Percentiles rank a stretch among this genome's conserved stretches.
Evolutionary conservation across 2,329 filamentous ascomycete genomes (phyloP).

Genomic region (Exophiala oligosperma): DNA sequence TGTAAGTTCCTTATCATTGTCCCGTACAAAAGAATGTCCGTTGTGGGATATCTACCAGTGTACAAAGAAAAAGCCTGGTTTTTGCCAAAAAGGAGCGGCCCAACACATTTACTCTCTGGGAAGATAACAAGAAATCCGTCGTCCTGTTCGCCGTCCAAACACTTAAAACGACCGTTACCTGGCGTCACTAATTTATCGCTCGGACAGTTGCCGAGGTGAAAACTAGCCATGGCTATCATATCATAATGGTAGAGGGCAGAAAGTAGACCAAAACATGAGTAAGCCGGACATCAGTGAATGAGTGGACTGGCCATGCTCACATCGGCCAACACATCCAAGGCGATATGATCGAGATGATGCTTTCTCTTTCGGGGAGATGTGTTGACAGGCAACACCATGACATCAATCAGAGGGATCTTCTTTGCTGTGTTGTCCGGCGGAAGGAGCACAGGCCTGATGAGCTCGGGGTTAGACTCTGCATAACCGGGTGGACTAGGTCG

Average conservation of each 20-base stretch:
- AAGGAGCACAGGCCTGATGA: conserved; percentile 6
- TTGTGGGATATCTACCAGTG: conserved; percentile 10
- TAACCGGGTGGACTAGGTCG: conserved; percentile 20
- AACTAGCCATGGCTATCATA: conserved; percentile 66
- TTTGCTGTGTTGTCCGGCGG: conserved; percentile 11
- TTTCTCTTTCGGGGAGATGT: conserved; percentile 27
- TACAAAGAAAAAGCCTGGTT: conserved; percentile 6
- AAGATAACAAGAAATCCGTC: neutral
- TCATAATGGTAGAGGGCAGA: conserved; percentile 67
- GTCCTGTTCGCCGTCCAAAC: neutral
- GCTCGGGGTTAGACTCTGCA: conserved; percentile 14
- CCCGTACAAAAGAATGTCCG: neutral
- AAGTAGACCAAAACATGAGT: conserved; percentile 43
- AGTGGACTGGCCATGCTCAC: conserved; percentile 27
- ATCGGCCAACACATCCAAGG: conserved; percentile 29
- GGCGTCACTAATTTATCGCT: conserved; percentile 8
- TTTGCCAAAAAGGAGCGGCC: conserved; percentile 11
- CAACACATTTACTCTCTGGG: conserved; percentile 2
- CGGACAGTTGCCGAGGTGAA: conserved; percentile 57
- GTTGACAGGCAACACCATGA: conserved; percentile 20
- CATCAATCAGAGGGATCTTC: conserved; percentile 13
- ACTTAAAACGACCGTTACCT: conserved; percentile 12
- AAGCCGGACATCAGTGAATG: conserved; percentile 14
- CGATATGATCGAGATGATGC: conserved; percentile 23
- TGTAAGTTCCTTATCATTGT: conserved; percentile 21